These are phyloP conservation scores for Phytophthora podocarpi DNA, from an alignment of 352 stramenopile genomes.

Conservation along the genomic window DNA sequence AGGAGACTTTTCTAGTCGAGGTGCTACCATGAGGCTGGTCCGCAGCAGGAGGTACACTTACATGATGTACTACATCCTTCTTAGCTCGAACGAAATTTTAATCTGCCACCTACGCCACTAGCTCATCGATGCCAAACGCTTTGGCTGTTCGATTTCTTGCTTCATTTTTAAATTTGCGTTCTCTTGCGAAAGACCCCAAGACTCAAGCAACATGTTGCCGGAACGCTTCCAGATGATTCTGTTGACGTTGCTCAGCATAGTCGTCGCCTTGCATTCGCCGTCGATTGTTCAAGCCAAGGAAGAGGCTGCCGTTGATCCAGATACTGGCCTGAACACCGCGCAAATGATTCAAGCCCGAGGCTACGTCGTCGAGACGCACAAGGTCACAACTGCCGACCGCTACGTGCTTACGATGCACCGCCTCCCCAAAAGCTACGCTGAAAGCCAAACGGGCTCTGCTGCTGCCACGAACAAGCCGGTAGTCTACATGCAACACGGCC, in stretches of 20 bases:
- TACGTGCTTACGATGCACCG: constrained; percentile 70
- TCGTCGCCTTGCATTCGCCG: not conserved
- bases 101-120: not conserved
- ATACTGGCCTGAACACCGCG: constrained; percentile 39
- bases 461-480: constrained; percentile 42
- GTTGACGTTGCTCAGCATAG: constrained; percentile 4
- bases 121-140: not conserved
- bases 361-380: constrained; percentile 53
- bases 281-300: constrained; percentile 8
- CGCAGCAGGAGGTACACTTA: constrained; percentile 7
- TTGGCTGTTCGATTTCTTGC: not conserved
- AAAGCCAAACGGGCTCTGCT: constrained; percentile 29
- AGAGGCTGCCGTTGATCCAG: constrained; percentile 37
- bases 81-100: constrained; percentile 16
- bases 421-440: constrained; percentile 47
- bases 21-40: constrained; percentile 19
- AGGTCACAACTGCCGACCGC: constrained; percentile 50
- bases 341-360: constrained; percentile 47
- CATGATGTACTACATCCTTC: too few relatives aligned
- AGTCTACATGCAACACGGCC: constrained; percentile 54
- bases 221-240: not conserved
- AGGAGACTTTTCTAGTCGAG: constrained; percentile 4
- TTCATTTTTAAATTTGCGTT: constrained; percentile 28
- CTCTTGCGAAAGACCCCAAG: constrained; percentile 11
- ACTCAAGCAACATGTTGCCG: constrained; percentile 2